Conservation (phyloP, 2,329 filamentous ascomycete species). For the Endoconidiophora polonica region DNA sequence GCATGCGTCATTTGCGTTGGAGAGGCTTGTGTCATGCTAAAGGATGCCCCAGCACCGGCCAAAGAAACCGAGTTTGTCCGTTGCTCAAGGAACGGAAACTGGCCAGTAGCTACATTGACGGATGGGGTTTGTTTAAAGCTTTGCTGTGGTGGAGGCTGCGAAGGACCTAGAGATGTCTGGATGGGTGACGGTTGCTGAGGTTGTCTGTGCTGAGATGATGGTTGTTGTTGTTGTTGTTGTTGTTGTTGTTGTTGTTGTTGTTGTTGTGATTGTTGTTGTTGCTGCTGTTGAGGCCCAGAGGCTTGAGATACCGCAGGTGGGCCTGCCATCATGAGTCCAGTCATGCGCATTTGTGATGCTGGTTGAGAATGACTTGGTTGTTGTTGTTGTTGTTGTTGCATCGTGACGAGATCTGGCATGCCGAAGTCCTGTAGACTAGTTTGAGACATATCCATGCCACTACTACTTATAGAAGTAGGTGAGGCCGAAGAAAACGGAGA, state of each 20-base stretch:
- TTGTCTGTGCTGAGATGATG: slow-evolving; percentile 1
- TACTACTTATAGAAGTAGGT: slow-evolving; percentile 9
- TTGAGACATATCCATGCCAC: slow-evolving; percentile 11
- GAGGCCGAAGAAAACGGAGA: slow-evolving; percentile 11
- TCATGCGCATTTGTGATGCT: background rate
- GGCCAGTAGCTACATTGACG: background rate
- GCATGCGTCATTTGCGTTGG: slow-evolving; percentile 2
- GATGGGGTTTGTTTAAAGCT: slow-evolving; percentile 3
- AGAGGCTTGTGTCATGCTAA: background rate
- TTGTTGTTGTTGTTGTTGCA: slow-evolving; percentile 8
- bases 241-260: background rate
- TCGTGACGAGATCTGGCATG: slow-evolving; percentile 7
- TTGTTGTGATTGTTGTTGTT: background rate
- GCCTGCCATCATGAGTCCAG: background rate
- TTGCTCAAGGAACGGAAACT: background rate
- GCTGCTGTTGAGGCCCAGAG: background rate
- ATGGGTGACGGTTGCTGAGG: background rate
- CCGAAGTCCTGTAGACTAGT: slow-evolving; percentile 7
- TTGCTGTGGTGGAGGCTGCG: background rate
- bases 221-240: background rate
- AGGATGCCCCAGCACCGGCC: background rate
- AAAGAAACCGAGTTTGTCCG: background rate
- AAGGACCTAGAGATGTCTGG: background rate
- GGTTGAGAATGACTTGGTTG: background rate
- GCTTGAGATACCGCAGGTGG: too few relatives aligned